Conservation (phyloP, 805 yeast species). For the Starmera amethionina region DNA sequence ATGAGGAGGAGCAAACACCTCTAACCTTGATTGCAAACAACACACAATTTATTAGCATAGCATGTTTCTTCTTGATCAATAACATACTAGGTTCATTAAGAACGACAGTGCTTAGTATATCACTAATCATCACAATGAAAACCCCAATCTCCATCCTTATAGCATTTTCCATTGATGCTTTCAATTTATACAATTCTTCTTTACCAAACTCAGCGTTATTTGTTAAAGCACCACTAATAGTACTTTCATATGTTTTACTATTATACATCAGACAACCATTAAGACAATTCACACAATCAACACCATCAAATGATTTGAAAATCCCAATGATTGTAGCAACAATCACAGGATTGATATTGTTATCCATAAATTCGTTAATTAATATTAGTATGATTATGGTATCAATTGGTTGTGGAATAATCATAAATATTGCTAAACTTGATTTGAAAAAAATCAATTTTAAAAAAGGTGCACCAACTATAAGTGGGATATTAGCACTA, state of each 20-base stretch:
- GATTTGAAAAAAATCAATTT: slow-evolving; percentile 6
- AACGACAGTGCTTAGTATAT: slow-evolving; percentile 11
- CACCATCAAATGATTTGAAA: neutral
- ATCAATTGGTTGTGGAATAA: slow-evolving; percentile 15
- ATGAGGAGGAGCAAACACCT: neutral
- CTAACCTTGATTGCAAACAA: neutral
- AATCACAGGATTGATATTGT: slow-evolving; percentile 1
- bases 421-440: slow-evolving; percentile 9
- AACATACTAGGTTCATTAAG: slow-evolving; percentile 14
- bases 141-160: slow-evolving; percentile 2
- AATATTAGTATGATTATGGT: slow-evolving; percentile 17
- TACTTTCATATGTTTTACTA: slow-evolving; percentile 2
- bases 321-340: slow-evolving; percentile 1
- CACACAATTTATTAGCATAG: slow-evolving; percentile 1
- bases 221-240: slow-evolving; percentile 2
- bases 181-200: neutral
- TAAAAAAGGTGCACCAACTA: slow-evolving; percentile 10
- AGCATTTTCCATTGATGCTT: slow-evolving; percentile 9
- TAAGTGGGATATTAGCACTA: slow-evolving; percentile 22
- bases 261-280: slow-evolving; percentile 4
- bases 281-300: slow-evolving; percentile 7
- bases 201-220: slow-evolving; percentile 1
- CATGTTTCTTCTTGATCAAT: slow-evolving; percentile 7
- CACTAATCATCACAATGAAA: slow-evolving; percentile 10
- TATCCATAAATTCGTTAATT: slow-evolving; percentile 1